Percentiles rank a stretch among this genome's conserved stretches.
Evolutionary conservation across 257 asterid genomes (phyloP).

Genomic region (Ligustrum vulgare): DNA sequence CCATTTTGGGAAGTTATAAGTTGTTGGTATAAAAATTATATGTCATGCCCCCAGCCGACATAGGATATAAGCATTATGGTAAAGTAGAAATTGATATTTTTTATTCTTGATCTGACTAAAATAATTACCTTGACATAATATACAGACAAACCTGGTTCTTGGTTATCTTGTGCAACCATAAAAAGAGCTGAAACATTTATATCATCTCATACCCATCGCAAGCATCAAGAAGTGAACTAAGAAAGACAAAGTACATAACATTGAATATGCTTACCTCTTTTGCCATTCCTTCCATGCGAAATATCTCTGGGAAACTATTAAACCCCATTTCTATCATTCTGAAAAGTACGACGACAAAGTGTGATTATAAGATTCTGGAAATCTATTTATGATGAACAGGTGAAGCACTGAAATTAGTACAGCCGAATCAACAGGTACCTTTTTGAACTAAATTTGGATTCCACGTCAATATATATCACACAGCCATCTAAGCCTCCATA

Average conservation of each 20-base stretch:
- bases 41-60: neutral
- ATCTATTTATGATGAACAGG: neutral
- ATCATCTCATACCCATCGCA: constrained; percentile 19
- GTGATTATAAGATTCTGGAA: constrained; percentile 14
- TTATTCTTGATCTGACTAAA: neutral
- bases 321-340: constrained; percentile 87
- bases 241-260: constrained; percentile 8
- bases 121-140: neutral
- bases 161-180: constrained; percentile 6
- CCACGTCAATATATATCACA: constrained; percentile 81
- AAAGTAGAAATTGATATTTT: neutral
- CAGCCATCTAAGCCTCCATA: constrained; percentile 81
- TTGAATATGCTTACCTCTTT: constrained; percentile 53
- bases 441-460: constrained; percentile 82
- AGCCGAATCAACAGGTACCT: constrained; percentile 42
- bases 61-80: neutral
- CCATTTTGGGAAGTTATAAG: neutral
- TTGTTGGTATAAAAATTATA: neutral
- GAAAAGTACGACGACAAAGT: constrained; percentile 21
- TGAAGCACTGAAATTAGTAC: constrained; percentile 15
- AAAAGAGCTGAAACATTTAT: neutral
- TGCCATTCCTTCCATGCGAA: constrained; percentile 65
- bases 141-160: neutral
- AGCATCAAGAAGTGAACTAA: constrained; percentile 13
- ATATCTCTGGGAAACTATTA: constrained; percentile 78